A percentile compares a stretch with the other conserved stretches of the same genome.
phyloP scores from a whole-genome alignment of 2,329 filamentous ascomycete genomes.

The Calonectria pauciramosa region DNA sequence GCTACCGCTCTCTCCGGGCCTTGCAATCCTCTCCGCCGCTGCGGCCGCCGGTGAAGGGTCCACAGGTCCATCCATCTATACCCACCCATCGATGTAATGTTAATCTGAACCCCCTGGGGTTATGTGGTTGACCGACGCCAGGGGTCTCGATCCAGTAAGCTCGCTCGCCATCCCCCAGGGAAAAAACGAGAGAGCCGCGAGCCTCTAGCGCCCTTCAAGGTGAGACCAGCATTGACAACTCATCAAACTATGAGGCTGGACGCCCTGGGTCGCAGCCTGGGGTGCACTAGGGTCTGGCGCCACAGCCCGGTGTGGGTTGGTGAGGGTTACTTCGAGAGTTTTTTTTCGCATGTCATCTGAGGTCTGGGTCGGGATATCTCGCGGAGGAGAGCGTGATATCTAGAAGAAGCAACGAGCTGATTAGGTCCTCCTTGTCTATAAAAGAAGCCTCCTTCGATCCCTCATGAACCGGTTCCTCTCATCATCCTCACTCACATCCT shows the following conservation, averaged over 20 bases:
- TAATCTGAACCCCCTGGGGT: background rate
- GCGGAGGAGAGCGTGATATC: slow-evolving; percentile 23
- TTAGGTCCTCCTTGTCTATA: slow-evolving; percentile 38
- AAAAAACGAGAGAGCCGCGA: slow-evolving; percentile 33
- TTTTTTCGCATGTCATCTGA: slow-evolving; percentile 20
- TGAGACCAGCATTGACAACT: slow-evolving; percentile 44
- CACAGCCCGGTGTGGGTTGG: slow-evolving; percentile 25
- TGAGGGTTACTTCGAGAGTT: slow-evolving; percentile 16
- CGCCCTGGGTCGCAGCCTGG: slow-evolving; percentile 27
- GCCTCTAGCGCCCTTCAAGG: slow-evolving; percentile 36
- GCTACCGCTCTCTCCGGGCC: background rate
- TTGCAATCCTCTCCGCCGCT: background rate
- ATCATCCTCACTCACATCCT: slow-evolving; percentile 40
- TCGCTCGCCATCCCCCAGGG: slow-evolving; percentile 24
- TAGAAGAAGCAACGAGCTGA: slow-evolving; percentile 27
- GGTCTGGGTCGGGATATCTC: slow-evolving; percentile 17
- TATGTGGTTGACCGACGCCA: slow-evolving; percentile 1
- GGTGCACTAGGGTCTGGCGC: slow-evolving; percentile 8
- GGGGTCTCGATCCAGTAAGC: background rate
- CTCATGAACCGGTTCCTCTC: slow-evolving; percentile 26
- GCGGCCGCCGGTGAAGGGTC: background rate
- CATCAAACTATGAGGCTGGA: slow-evolving; percentile 38
- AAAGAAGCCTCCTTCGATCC: slow-evolving; percentile 37
- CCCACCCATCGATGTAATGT: background rate
- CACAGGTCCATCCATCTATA: background rate